Conservation (phyloP, 129 eudicot genomes). For the Tagetes patula region DNA sequence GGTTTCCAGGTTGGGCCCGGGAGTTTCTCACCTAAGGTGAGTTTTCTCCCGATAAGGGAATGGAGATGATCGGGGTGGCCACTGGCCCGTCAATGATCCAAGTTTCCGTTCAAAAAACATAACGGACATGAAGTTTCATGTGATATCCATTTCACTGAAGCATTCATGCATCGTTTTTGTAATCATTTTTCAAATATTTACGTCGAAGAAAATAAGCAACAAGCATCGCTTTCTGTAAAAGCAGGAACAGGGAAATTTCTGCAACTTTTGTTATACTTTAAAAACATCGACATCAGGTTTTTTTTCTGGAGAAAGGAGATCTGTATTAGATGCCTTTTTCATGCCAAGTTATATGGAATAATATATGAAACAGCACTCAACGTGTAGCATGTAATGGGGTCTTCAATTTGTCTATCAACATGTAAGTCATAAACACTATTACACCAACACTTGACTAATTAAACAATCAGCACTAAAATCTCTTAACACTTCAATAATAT, state of each 20-base stretch:
- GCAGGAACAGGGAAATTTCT: constrained; percentile 19
- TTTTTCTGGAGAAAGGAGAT: constrained; percentile 18
- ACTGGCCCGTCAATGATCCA: no score
- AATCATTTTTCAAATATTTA: not conserved
- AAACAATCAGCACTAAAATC: constrained; percentile 13
- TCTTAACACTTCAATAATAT: not conserved
- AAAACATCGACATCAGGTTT: constrained; percentile 28
- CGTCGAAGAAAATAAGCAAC: constrained; percentile 13
- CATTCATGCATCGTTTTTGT: constrained; percentile 19
- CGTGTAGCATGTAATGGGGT: constrained; percentile 11
- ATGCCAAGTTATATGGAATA: constrained; percentile 30
- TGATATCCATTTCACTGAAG: constrained; percentile 10
- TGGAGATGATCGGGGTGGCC: no score
- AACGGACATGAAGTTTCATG: constrained; percentile 18
- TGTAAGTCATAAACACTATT: constrained; percentile 8
- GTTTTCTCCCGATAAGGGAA: no score
- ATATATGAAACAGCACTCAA: constrained; percentile 7
- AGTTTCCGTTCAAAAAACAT: not conserved
- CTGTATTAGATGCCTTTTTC: constrained; percentile 30
- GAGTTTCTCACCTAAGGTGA: no score
- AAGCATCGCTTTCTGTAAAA: constrained; percentile 20
- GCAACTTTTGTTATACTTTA: constrained; percentile 21
- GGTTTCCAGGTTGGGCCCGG: no score
- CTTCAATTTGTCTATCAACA: not conserved
- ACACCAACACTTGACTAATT: constrained; percentile 15